A percentile compares a stretch with the other conserved stretches of the same genome.
Evolutionary conservation across 2,329 filamentous ascomycete genomes (phyloP).

Genomic region (Ceratocystis destructans): DNA sequence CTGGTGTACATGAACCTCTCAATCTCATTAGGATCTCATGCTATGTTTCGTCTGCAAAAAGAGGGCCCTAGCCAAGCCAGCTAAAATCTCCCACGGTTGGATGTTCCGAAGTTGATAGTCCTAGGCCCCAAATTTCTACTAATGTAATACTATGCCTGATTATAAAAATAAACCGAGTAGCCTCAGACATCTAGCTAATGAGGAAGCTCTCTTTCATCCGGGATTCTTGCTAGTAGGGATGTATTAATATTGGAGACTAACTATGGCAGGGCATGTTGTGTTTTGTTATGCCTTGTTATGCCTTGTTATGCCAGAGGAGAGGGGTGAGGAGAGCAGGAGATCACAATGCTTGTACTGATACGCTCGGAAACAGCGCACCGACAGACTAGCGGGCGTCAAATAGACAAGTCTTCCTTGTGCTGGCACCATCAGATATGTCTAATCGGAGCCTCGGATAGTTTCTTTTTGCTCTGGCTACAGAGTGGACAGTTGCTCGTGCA

Average conservation of each 20-base stretch:
- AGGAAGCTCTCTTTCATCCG: too few relatives aligned
- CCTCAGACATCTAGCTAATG: neutral
- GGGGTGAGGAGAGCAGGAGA: neutral
- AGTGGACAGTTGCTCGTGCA: too few relatives aligned
- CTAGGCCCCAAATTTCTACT: neutral
- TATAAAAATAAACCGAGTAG: neutral
- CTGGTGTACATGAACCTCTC: neutral
- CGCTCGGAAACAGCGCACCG: conserved; percentile 5
- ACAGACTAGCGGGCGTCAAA: conserved; percentile 1
- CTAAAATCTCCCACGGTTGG: conserved; percentile 1
- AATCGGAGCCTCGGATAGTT: neutral
- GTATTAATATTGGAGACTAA: neutral
- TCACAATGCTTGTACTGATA: neutral
- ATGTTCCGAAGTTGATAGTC: conserved; percentile 3
- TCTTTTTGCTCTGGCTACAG: neutral
- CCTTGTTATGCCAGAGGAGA: neutral
- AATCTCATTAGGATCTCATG: neutral
- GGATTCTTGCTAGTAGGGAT: too few relatives aligned
- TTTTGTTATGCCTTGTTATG: neutral
- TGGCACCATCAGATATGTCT: neutral
- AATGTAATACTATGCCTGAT: neutral
- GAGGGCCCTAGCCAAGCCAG: neutral
- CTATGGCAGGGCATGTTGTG: neutral
- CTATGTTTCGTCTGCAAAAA: neutral
- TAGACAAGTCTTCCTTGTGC: neutral